Evolutionary conservation across 768 basidiomycete species (phyloP).

Genomic region (Butyriboletus loyo): DNA sequence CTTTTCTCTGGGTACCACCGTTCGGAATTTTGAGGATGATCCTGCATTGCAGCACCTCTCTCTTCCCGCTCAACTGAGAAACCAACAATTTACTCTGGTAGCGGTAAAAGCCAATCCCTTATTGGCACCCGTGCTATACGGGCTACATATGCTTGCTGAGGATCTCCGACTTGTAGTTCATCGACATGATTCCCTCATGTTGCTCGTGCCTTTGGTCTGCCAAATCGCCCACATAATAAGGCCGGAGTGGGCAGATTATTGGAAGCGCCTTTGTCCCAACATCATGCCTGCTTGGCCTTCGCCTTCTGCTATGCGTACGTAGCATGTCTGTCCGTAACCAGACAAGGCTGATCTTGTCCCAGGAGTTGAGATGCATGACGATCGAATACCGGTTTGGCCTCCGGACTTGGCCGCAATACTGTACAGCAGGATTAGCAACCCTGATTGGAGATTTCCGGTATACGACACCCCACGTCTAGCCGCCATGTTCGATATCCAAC

Average conservation of each 20-base stretch:
- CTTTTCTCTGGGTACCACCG: slow-evolving; percentile 38
- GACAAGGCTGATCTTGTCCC: slow-evolving; percentile 12
- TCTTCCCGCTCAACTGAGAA: slow-evolving; percentile 32
- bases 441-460: slow-evolving; percentile 61
- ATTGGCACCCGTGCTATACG: slow-evolving; percentile 61
- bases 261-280: slow-evolving; percentile 77
- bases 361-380: slow-evolving; percentile 54
- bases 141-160: slow-evolving; percentile 78
- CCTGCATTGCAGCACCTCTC: slow-evolving; percentile 48
- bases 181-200: slow-evolving; percentile 51
- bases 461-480: slow-evolving; percentile 46
- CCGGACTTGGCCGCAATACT: slow-evolving; percentile 73
- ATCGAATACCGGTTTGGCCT: slow-evolving; percentile 73
- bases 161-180: slow-evolving; percentile 58
- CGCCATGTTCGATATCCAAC: slow-evolving; percentile 45
- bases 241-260: slow-evolving; percentile 90
- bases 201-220: slow-evolving; percentile 63
- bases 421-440: slow-evolving; percentile 53
- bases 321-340: background rate
- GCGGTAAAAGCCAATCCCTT: slow-evolving; percentile 39
- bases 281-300: slow-evolving; percentile 60
- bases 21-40: slow-evolving; percentile 56
- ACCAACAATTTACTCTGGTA: slow-evolving; percentile 23
- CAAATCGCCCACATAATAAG: slow-evolving; percentile 59
- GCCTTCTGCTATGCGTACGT: slow-evolving; percentile 33